Base-by-base conservation (phyloP, 805 yeast genomes). In the Barnettozyma sp. region DNA sequence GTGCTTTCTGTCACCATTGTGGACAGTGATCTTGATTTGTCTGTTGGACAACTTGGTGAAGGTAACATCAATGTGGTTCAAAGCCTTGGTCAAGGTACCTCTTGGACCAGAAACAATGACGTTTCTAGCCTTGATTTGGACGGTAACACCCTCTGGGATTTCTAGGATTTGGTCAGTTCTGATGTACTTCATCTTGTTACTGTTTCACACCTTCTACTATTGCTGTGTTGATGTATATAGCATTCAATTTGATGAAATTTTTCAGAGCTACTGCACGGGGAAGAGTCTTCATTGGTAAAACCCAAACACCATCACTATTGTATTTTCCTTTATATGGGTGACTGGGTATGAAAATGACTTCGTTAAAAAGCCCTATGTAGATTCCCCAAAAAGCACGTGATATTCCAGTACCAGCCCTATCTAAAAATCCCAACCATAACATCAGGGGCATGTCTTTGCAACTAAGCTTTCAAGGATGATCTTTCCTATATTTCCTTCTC, bases 1-100 rank as follows among this genome's bases (percentile, higher is more conserved):
- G 74, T 92, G 98, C 82, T 90, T 90, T 80, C 97, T 86, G 83
- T 86, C 95, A 75, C 97, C 98, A 68, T 90, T 86, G 81, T 83
- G 94, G 54, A 92, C 96, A 57, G 86, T 74, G 65, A 92, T 77
- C 73, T 81, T 84, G 71, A 92, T 73, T 58, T 73, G 77, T 50
- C 62, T 71, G 71, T 74, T 70, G 63, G 68, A 64, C 50, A 82
- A 63, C 76, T 88, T 86, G 60, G 66, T 57, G 82, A 92, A 90
- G 56, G 96, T 80, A 57, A 92, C 95, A 67, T 92, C 85, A 60
- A 92, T 79, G 76, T 92, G 98, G 65, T 80, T 78, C 65, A 90
- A 76, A 75, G 82, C 75, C 81, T 92, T 90, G 72, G 68, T 63
- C 65, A 90, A 75, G 53, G 76, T 71, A 71, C 98, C 98, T 76